phyloP scores from a whole-genome alignment of 2,329 filamentous ascomycete species.

The Coniochaeta ligniaria region DNA sequence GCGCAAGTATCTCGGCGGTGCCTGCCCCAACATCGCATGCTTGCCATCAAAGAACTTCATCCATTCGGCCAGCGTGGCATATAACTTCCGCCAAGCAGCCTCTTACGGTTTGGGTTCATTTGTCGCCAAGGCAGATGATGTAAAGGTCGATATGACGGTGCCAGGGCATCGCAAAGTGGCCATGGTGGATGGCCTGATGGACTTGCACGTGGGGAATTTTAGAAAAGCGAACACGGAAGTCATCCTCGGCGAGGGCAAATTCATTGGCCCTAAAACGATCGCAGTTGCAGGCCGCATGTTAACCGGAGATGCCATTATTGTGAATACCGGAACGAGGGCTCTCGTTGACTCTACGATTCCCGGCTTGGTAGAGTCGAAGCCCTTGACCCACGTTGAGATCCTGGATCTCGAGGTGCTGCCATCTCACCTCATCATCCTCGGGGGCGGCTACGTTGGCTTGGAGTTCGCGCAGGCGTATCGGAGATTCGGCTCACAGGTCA shows the following conservation, averaged over 20 bases:
- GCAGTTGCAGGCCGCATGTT: constrained; percentile 24
- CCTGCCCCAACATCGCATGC: constrained; percentile 48
- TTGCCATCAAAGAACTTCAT: constrained; percentile 52
- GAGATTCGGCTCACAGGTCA: constrained; percentile 40
- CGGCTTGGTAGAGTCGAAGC: constrained; percentile 38
- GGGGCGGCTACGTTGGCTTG: constrained; percentile 44
- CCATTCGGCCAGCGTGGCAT: constrained; percentile 40
- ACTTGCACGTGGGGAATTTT: constrained; percentile 34
- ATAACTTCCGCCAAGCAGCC: constrained; percentile 30
- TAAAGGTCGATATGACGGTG: constrained; percentile 37
- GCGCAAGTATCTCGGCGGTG: constrained; percentile 38
- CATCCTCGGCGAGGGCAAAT: constrained; percentile 31
- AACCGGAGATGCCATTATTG: constrained; percentile 32
- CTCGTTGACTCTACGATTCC: constrained; percentile 23
- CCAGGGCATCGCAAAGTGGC: constrained; percentile 44
- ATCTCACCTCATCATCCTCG: constrained; percentile 40
- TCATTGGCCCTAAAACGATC: constrained; percentile 31
- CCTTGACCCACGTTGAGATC: constrained; percentile 16
- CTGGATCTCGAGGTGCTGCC: constrained; percentile 39
- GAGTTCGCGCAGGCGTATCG: constrained; percentile 47
- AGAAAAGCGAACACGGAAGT: constrained; percentile 11
- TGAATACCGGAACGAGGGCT: constrained; percentile 38
- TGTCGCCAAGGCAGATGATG: constrained; percentile 15
- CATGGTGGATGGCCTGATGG: constrained; percentile 36
- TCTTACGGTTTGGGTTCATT: constrained; percentile 34